Base-by-base conservation (phyloP, 2,329 filamentous ascomycete species). In the Verruconis gallopava region DNA sequence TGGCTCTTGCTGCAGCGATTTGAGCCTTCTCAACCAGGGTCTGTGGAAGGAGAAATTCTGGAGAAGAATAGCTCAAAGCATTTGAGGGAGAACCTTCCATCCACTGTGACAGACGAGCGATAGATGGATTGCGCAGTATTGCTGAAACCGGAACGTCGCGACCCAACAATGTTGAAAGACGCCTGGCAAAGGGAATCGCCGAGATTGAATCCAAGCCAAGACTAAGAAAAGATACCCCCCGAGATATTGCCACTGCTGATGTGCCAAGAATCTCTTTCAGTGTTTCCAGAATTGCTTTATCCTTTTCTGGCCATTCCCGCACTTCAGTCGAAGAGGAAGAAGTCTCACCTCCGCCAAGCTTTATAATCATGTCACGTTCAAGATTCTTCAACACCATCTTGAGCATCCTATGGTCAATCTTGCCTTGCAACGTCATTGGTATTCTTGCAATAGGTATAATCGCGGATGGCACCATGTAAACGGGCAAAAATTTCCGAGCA, bases 201-300 rank as follows among this genome's bases (percentile, higher is more conserved):
- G 79, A 81, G 19, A 94, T 75, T 0, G 86, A 93, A 55, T 94
- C 85, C 4, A 95, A 58, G 0, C 88, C 88, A 2, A 93, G 58
- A n/a, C 71, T 74, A 43, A 81, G 77, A 46, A 94, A 81, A 0
- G 85, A 85, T 0, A 77, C 79, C 61, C 77, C 78, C 21, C 73
- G 72, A 6, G 60, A 63, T 28, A 93, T 66, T 0, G 65, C 59
- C 1, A 55, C 50, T 3, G 53, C 44, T 0, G 71, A 53, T 1
- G 74, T 53, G 0, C 61, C 54, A 2, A 79, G 64, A 0, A 69
- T 61, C 4, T 65, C 50, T 0, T 72, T 63, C 4, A 93, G 59
- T 1, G 69, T 61, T 1, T 63, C 48, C 1, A 73, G 73, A 42
- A 93, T 66, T 0, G 53, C 48, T 1, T 47, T 52, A 52, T 93